phyloP scores from a whole-genome alignment of 495 filamentous ascomycete genomes.

The Trichoderma virens region DNA sequence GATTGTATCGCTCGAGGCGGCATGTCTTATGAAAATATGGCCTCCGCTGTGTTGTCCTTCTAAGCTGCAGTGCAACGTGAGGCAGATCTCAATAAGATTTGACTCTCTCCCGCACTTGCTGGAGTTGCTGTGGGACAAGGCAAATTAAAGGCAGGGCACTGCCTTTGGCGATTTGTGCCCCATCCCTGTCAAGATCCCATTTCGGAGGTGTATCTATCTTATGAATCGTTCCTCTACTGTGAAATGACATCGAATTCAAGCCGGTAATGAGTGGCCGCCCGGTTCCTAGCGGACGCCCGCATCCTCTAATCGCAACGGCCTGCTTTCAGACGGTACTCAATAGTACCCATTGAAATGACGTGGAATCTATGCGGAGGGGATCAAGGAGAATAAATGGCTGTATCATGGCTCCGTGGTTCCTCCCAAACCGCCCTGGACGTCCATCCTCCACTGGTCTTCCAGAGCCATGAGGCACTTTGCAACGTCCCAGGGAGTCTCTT shows the following conservation, averaged over 20 bases:
- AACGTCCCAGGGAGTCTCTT: constrained; percentile 42
- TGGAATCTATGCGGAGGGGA: not conserved
- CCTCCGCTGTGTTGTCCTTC: no score
- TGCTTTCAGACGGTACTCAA: not conserved
- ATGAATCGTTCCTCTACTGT: no score
- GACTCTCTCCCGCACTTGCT: no score
- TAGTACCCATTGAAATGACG: not conserved
- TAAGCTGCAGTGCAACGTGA: no score
- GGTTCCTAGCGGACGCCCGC: no score
- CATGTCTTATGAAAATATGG: no score
- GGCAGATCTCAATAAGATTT: no score
- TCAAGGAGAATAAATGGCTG: not conserved
- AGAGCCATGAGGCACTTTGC: constrained; percentile 42
- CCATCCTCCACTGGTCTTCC: constrained; percentile 26
- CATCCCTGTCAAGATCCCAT: no score
- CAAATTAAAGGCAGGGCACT: no score
- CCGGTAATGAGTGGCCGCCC: not conserved
- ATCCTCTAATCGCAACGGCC: not conserved
- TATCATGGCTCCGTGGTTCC: not conserved
- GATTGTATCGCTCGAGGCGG: not conserved
- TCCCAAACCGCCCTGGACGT: not conserved
- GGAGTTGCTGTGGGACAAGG: no score
- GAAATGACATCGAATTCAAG: not conserved
- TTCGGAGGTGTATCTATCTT: not conserved
- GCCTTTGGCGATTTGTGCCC: no score